Conservation (phyloP, 306 rosid genomes). For the Coriaria nepalensis region DNA sequence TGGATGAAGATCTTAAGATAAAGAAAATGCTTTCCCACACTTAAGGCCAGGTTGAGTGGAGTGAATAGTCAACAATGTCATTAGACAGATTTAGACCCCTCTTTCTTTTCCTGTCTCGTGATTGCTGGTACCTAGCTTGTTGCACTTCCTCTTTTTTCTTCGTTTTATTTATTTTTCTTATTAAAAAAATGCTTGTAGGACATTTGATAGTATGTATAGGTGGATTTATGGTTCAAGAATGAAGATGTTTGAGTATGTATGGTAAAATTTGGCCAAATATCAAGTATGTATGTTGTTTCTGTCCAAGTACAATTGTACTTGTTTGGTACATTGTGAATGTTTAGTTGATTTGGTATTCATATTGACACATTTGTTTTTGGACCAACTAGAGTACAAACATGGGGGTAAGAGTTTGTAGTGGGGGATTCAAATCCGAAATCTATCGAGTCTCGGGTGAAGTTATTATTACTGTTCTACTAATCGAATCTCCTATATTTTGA, state of each 20-base stretch:
- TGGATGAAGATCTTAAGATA: too few relatives aligned
- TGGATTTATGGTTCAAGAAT: slow-evolving; percentile 8
- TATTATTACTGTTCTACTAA: too few relatives aligned
- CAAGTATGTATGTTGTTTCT: slow-evolving; percentile 16
- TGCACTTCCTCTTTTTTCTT: background rate
- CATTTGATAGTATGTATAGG: background rate
- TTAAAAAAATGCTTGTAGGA: slow-evolving; percentile 8
- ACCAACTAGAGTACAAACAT: too few relatives aligned
- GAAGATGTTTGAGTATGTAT: too few relatives aligned
- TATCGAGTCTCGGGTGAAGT: too few relatives aligned
- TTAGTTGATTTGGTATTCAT: too few relatives aligned
- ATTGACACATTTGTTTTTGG: too few relatives aligned
- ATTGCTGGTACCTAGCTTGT: slow-evolving; percentile 21
- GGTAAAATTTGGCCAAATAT: too few relatives aligned
- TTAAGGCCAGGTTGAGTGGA: slow-evolving; percentile 47
- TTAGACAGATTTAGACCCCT: slow-evolving; percentile 44
- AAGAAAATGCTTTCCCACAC: slow-evolving; percentile 15
- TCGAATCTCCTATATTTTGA: too few relatives aligned
- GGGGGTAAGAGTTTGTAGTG: too few relatives aligned
- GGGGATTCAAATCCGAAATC: too few relatives aligned
- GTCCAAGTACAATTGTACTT: slow-evolving; percentile 17
- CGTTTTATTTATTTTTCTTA: background rate
- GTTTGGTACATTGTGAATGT: slow-evolving; percentile 20
- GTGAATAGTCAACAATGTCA: slow-evolving; percentile 61
- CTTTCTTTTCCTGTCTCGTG: slow-evolving; percentile 58